Conservation (phyloP, 1,284 basidiomycete species). For the Sanghuangporus weigelae region DNA sequence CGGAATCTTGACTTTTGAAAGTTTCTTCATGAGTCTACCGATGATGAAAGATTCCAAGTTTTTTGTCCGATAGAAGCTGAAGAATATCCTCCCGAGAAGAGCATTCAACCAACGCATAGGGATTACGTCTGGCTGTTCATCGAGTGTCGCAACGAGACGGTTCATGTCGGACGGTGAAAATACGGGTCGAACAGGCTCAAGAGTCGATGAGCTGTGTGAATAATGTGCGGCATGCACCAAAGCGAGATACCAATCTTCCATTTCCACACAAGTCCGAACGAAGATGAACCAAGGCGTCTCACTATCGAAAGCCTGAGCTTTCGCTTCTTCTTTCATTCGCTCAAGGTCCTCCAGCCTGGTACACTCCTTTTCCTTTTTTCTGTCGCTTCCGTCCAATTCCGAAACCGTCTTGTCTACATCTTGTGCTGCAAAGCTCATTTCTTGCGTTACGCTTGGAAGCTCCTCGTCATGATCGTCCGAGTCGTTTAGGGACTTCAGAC, state of each 20-base stretch:
- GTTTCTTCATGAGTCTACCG: slow-evolving; percentile 86
- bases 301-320: slow-evolving; percentile 45
- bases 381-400: slow-evolving; percentile 30
- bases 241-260: slow-evolving; percentile 96
- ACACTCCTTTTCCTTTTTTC: slow-evolving; percentile 40
- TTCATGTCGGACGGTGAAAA: slow-evolving; percentile 83
- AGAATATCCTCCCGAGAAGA: slow-evolving; percentile 86
- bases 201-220: slow-evolving; percentile 49
- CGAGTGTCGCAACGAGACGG: slow-evolving; percentile 77
- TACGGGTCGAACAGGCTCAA: slow-evolving; percentile 52
- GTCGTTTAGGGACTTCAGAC: slow-evolving; percentile 47
- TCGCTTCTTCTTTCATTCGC: slow-evolving; percentile 38
- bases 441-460: slow-evolving; percentile 49
- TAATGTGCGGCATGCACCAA: slow-evolving; percentile 72
- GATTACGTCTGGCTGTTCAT: slow-evolving; percentile 90
- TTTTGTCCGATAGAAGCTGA: slow-evolving; percentile 85
- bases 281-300: slow-evolving; percentile 86
- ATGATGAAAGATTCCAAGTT: slow-evolving; percentile 82
- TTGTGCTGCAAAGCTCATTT: slow-evolving; percentile 41
- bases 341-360: slow-evolving; percentile 42
- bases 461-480: slow-evolving; percentile 26
- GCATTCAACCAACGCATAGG: slow-evolving; percentile 98
- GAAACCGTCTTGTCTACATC: slow-evolving; percentile 36
- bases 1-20: slow-evolving; percentile 87
- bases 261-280: slow-evolving; percentile 75